A percentile compares a stretch with the other conserved stretches of the same genome.
phyloP scores from a whole-genome alignment of 192 early-diverging fungal species.

The Backusella liffmaniae region DNA sequence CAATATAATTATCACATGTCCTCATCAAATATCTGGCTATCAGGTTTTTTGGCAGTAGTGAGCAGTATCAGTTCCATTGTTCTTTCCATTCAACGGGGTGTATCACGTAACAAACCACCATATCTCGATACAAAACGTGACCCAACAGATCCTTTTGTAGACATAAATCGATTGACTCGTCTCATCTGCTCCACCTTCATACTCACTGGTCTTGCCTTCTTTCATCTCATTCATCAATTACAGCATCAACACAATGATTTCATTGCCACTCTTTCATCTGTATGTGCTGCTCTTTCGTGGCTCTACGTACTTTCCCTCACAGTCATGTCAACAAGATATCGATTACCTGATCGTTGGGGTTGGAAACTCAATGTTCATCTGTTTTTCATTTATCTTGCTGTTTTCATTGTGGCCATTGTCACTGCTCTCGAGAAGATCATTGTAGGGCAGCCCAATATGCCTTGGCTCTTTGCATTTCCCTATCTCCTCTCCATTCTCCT shows the following conservation, averaged over 20 bases:
- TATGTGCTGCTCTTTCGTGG: constrained; percentile 16
- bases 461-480: not conserved
- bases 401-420: not conserved
- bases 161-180: not conserved
- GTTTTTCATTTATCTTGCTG: not conserved
- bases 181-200: not conserved
- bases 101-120: not conserved
- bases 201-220: not conserved
- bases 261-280: not conserved
- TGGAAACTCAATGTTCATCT: constrained; percentile 42
- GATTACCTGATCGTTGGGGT: constrained; percentile 16
- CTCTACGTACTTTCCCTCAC: constrained; percentile 18
- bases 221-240: not conserved
- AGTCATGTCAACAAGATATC: constrained; percentile 15
- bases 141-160: not conserved
- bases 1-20: not conserved
- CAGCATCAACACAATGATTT: not conserved
- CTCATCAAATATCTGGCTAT: constrained; percentile 3
- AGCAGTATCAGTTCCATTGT: not conserved
- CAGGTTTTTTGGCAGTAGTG: not conserved
- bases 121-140: not conserved
- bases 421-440: not conserved
- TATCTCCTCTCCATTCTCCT: not conserved
- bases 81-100: not conserved
- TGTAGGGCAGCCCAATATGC: not conserved